Conservation (phyloP, 1,284 basidiomycete genomes). For the Blastosporella zonata region DNA sequence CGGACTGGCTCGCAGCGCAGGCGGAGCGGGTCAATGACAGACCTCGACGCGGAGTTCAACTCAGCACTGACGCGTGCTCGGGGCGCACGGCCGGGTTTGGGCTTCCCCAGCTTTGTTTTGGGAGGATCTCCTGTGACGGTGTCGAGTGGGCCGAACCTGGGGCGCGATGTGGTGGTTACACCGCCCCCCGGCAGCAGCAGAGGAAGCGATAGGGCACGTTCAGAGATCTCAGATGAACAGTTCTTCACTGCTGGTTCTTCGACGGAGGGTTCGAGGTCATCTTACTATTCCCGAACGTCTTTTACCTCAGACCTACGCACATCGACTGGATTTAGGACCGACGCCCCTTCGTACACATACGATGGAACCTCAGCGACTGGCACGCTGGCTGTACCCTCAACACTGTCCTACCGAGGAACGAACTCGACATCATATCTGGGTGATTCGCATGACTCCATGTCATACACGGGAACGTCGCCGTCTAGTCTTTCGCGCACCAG, state of each 20-base stretch:
- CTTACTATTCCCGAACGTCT: constrained; percentile 32
- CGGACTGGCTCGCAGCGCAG: constrained; percentile 46
- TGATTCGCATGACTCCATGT: constrained; percentile 47
- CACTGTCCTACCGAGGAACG: constrained; percentile 53
- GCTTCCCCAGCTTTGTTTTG: constrained; percentile 30
- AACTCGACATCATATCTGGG: constrained; percentile 56
- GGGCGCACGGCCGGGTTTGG: constrained; percentile 28
- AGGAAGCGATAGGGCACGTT: constrained; percentile 42
- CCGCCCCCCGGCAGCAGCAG: constrained; percentile 52
- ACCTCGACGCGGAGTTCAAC: constrained; percentile 68
- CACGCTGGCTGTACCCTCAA: constrained; percentile 48
- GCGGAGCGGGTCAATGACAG: constrained; percentile 72
- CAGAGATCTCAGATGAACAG: constrained; percentile 45
- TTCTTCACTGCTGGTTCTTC: constrained; percentile 51
- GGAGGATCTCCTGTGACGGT: constrained; percentile 49
- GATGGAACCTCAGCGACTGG: constrained; percentile 27
- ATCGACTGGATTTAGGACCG: constrained; percentile 28
- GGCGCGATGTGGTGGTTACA: constrained; percentile 55
- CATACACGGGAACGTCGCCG: constrained; percentile 34
- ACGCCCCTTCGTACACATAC: constrained; percentile 17
- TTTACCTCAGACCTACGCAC: constrained; percentile 34
- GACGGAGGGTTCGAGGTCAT: constrained; percentile 29
- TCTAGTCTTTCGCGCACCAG: constrained; percentile 50
- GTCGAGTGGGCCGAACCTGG: constrained; percentile 51
- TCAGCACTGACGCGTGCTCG: constrained; percentile 31